A percentile compares a stretch with the other conserved stretches of the same genome.
Conservation (phyloP, 1,284 basidiomycete species). For the Schizophyllum amplum region DNA sequence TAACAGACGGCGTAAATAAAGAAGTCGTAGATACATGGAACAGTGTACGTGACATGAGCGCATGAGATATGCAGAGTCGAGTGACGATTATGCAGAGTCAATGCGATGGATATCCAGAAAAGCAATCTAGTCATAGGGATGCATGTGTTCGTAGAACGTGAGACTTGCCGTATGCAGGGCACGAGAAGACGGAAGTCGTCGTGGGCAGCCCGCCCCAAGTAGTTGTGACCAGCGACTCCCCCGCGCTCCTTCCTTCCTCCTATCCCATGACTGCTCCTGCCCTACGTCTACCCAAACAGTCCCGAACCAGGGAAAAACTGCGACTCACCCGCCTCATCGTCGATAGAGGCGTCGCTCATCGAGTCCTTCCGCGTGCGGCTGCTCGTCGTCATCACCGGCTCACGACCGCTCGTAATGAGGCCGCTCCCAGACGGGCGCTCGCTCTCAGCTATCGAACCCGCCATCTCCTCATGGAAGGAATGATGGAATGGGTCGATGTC, state of each 20-base stretch:
- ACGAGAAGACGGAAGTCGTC: too few species aligned
- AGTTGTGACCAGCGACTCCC: too few species aligned
- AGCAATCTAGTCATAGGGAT: too few species aligned
- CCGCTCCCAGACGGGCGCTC: not conserved
- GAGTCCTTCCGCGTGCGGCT: too few species aligned
- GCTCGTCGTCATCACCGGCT: not conserved
- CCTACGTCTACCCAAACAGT: not conserved
- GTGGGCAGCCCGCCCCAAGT: too few species aligned
- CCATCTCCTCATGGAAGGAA: not conserved
- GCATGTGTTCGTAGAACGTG: too few species aligned
- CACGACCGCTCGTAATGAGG: not conserved
- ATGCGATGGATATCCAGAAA: too few species aligned
- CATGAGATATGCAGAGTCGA: too few species aligned
- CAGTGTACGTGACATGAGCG: not conserved
- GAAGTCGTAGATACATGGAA: not conserved
- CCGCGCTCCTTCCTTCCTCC: too few species aligned
- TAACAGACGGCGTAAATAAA: not conserved
- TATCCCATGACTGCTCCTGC: too few species aligned
- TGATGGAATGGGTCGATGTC: not conserved
- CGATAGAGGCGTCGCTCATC: not conserved
- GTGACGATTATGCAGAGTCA: too few species aligned
- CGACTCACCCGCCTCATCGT: not conserved
- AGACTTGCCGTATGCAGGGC: too few species aligned
- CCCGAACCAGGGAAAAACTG: not conserved
- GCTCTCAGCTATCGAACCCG: not conserved